A percentile compares a stretch with the other conserved stretches of the same genome.
These are phyloP conservation scores for Metrosideros polymorpha DNA, from an alignment of 441 rosid genomes.

Conservation along the genomic window DNA sequence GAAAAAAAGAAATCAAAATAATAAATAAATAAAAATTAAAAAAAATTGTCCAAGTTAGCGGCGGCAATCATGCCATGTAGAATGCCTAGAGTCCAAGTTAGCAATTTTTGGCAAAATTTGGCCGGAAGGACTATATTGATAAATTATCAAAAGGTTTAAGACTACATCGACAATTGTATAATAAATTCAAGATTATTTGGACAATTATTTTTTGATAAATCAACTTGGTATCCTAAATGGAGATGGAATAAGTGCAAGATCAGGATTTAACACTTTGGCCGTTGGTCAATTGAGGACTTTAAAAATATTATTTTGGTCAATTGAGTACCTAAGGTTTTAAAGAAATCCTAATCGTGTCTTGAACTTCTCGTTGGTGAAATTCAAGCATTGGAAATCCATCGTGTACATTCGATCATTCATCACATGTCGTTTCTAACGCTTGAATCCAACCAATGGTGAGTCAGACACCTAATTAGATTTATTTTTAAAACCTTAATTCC, in stretches of 20 bases:
- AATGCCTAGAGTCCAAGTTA: fast-evolving
- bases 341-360: neutral
- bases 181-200: neutral
- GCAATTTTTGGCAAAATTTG: neutral
- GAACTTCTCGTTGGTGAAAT: neutral
- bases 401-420: neutral
- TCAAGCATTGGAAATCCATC: neutral
- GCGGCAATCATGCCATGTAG: neutral
- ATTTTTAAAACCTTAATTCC: neutral
- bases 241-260: neutral
- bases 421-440: neutral
- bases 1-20: fast-evolving
- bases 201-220: neutral
- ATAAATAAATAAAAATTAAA: too few species aligned
- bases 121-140: neutral
- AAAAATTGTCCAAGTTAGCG: neutral
- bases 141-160: neutral
- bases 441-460: neutral
- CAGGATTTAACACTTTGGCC: neutral
- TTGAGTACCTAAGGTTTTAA: neutral
- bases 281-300: neutral
- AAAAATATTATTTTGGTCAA: neutral
- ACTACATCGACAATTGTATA: too few species aligned
- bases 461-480: neutral
- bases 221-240: neutral